A percentile compares a stretch with the other conserved stretches of the same genome.
phyloP scores from a whole-genome alignment of 352 stramenopile species.

The Globisporangium mamillatum region DNA sequence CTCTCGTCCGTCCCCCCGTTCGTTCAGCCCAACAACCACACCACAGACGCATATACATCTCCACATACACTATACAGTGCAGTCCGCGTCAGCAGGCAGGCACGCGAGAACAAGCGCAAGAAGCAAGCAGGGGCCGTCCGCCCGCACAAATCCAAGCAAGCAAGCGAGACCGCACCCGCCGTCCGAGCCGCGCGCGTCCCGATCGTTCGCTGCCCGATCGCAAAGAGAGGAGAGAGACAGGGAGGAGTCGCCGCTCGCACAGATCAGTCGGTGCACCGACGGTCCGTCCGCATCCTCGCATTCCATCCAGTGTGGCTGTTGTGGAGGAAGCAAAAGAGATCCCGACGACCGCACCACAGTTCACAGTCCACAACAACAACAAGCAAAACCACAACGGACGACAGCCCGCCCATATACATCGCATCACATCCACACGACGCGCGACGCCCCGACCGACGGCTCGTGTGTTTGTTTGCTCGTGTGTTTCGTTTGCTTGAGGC shows the following conservation, averaged over 20 bases:
- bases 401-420: not conserved
- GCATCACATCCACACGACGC: not conserved
- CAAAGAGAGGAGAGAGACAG: slow-evolving; percentile 5
- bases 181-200: not conserved
- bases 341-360: slow-evolving; percentile 6
- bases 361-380: not conserved
- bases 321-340: slow-evolving; percentile 4
- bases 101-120: slow-evolving; percentile 6
- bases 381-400: slow-evolving; percentile 3
- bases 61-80: not conserved
- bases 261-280: slow-evolving; percentile 8
- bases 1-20: not conserved
- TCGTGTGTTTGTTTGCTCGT: not conserved
- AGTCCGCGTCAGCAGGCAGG: not conserved
- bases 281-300: not conserved
- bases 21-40: not conserved
- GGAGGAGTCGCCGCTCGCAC: not conserved
- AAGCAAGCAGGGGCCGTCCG: not conserved
- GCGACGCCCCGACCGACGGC: not conserved
- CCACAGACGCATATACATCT: not conserved
- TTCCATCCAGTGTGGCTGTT: not conserved
- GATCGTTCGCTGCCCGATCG: not conserved
- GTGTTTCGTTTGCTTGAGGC: not conserved
- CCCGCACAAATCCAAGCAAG: not conserved
- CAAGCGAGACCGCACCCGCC: not conserved